Evolutionary conservation across 192 early-diverging fungal genomes (phyloP), one percentile per base, ranked within the genome.

Genomic region (Backusella australiensis): DNA sequence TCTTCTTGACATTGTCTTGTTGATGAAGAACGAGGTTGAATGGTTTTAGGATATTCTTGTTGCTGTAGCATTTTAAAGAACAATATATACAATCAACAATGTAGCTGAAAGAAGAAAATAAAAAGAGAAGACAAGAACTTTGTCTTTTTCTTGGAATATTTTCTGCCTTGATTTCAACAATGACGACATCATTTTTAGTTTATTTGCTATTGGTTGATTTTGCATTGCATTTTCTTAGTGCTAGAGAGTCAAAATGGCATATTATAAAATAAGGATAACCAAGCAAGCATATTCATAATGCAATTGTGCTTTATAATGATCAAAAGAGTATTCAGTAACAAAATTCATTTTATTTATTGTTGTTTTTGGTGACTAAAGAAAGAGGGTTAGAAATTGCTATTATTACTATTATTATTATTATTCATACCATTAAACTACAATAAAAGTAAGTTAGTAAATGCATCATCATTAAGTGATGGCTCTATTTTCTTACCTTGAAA

Each of bases 401-500:
- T 29, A 29, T 29, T 29, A 1, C 1, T 32, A 32, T 32, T 32
- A 32, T 32, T 32, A 32, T 32, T 32, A 32, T 3, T 32, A 3
- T 32, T 32, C 32, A 32, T 63, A 63, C 56, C 56, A 29, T 63
- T 63, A 63, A 63, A 63, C 56, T 63, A 63, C 9, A 23, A 41
- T 53, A 70, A 53, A n/a, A 53, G 12, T 53, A 41, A 42, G 39
- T 70, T 53, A 49, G 6, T n/a, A 49, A 39, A 39, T 19, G 5
- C 46, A 49, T 49, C 46, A 6, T n/a, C 15, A 44, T 44, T 5
- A 44, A 44, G 4, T 0, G 6, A 49, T 19, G 46, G 0, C 8
- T 49, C 6, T n/a, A n/a, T 49, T 3, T 32, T 2, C 1, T 49
- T 49, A 78, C 74, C 76, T 88, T 88, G 82, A 88, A 88, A 71